A percentile compares a stretch with the other conserved stretches of the same genome.
Evolutionary conservation across 805 yeast genomes (phyloP).

Genomic region (Metschnikowia borealis): DNA sequence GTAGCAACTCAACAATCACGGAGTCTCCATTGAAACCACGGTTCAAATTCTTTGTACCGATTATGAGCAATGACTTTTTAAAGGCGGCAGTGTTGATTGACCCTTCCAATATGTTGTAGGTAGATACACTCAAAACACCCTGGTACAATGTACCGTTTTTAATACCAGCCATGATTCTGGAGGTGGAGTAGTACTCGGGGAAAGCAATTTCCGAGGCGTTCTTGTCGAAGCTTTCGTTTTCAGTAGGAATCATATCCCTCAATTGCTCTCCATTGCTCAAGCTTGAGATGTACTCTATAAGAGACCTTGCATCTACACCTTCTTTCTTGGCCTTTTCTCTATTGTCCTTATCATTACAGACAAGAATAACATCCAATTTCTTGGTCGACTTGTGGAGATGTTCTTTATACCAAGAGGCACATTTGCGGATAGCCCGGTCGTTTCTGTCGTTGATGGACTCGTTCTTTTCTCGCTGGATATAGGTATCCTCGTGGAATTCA

Average conservation of each 20-base stretch:
- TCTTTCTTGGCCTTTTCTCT: constrained; percentile 51
- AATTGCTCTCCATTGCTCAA: constrained; percentile 72
- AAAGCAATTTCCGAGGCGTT: constrained; percentile 53
- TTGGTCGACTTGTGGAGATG: constrained; percentile 49
- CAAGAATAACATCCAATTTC: constrained; percentile 47
- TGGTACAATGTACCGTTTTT: constrained; percentile 83
- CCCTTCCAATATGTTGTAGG: constrained; percentile 88
- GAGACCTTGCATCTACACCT: constrained; percentile 51
- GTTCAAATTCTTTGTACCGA: constrained; percentile 82
- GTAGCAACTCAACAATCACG: constrained; percentile 86
- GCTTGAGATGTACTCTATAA: constrained; percentile 65
- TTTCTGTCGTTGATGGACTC: constrained; percentile 87
- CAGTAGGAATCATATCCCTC: constrained; percentile 70
- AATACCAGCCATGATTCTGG: constrained; percentile 87
- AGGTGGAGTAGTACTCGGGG: constrained; percentile 72
- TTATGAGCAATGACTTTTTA: constrained; percentile 73
- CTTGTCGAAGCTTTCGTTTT: constrained; percentile 36
- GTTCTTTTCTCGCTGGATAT: constrained; percentile 52
- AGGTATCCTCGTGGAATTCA: constrained; percentile 77
- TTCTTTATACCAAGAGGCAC: constrained; percentile 63
- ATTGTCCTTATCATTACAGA: constrained; percentile 78
- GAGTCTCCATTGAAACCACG: constrained; percentile 90
- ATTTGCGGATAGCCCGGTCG: constrained; percentile 81
- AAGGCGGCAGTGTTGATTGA: constrained; percentile 66
- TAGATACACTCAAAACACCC: constrained; percentile 75